Evolutionary conservation across 2,329 filamentous ascomycete genomes (phyloP).

Genomic region (Lithohypha guttulata): DNA sequence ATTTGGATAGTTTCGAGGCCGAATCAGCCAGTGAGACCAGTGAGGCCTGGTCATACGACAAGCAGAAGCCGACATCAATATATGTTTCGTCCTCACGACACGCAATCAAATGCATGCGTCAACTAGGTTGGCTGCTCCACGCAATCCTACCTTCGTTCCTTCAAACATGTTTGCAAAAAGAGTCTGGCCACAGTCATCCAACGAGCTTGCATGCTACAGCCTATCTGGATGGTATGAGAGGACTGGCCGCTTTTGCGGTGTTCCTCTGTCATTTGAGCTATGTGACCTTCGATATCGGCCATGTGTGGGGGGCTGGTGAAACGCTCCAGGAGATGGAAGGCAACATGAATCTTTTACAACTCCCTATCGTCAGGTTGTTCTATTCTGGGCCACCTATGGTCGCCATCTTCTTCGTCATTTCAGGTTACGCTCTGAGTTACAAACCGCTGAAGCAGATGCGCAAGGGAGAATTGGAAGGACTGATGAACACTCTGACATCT

Average conservation of each 20-base stretch:
- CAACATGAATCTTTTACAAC: constrained; percentile 12
- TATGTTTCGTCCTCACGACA: neutral
- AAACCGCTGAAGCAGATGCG: constrained; percentile 35
- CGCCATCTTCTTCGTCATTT: constrained; percentile 47
- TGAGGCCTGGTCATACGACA: constrained; percentile 6
- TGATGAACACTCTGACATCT: constrained; percentile 27
- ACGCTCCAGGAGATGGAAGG: neutral
- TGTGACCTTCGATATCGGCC: constrained; percentile 16
- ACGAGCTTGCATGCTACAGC: constrained; percentile 18
- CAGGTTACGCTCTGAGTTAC: constrained; percentile 46
- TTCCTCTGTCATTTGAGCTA: constrained; percentile 19
- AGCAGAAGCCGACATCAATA: neutral
- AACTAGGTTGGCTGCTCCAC: neutral
- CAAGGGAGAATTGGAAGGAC: constrained; percentile 3
- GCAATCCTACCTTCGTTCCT: constrained; percentile 1
- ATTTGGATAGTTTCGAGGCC: constrained; percentile 1
- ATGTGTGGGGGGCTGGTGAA: constrained; percentile 16
- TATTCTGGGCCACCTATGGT: constrained; percentile 25
- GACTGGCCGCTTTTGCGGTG: constrained; percentile 21
- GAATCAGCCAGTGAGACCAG: constrained; percentile 4
- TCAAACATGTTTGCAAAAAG: constrained; percentile 1
- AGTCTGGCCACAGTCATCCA: neutral
- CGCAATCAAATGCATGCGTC: neutral
- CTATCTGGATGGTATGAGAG: constrained; percentile 23
- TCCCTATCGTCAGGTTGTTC: constrained; percentile 18